phyloP scores from a whole-genome alignment of 352 stramenopile genomes.

The Peronospora destructor region DNA sequence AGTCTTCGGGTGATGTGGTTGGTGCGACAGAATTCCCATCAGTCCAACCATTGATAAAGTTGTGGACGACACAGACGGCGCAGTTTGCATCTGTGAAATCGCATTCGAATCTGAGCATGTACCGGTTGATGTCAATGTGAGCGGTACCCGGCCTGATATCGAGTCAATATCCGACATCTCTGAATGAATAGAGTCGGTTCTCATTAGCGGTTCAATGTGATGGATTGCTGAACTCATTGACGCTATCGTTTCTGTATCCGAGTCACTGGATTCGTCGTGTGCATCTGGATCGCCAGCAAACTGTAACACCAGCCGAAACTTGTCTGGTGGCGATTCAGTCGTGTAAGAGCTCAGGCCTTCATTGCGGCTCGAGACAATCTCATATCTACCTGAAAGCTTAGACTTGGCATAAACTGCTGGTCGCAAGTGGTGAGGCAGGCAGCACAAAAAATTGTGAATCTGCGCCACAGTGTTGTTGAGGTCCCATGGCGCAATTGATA shows the following conservation, averaged over 20 bases:
- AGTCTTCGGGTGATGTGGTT: constrained; percentile 16
- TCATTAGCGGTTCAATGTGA: constrained; percentile 35
- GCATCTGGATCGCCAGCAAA: constrained; percentile 11
- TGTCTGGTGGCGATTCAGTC: constrained; percentile 7
- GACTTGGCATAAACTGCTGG: constrained; percentile 42
- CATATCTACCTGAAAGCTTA: constrained; percentile 21
- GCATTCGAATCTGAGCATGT: constrained; percentile 33
- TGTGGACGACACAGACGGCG: constrained; percentile 27
- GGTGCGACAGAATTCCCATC: constrained; percentile 15
- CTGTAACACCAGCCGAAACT: constrained; percentile 30
- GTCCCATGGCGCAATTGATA: constrained; percentile 58
- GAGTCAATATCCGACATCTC: constrained; percentile 66
- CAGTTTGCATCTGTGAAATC: constrained; percentile 15
- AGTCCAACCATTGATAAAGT: constrained; percentile 27
- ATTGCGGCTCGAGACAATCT: constrained; percentile 10
- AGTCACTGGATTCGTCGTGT: constrained; percentile 33
- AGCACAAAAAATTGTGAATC: constrained; percentile 44
- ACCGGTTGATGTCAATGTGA: constrained; percentile 32
- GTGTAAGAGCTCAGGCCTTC: constrained; percentile 8
- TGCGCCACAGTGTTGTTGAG: constrained; percentile 48
- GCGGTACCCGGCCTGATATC: constrained; percentile 30
- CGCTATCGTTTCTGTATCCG: constrained; percentile 30
- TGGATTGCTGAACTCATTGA: constrained; percentile 32
- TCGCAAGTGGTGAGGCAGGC: constrained; percentile 46
- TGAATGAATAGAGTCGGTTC: constrained; percentile 62